These are phyloP conservation scores for Ogataea chonburiensis DNA, from an alignment of 805 yeast genomes.

Conservation along the genomic window DNA sequence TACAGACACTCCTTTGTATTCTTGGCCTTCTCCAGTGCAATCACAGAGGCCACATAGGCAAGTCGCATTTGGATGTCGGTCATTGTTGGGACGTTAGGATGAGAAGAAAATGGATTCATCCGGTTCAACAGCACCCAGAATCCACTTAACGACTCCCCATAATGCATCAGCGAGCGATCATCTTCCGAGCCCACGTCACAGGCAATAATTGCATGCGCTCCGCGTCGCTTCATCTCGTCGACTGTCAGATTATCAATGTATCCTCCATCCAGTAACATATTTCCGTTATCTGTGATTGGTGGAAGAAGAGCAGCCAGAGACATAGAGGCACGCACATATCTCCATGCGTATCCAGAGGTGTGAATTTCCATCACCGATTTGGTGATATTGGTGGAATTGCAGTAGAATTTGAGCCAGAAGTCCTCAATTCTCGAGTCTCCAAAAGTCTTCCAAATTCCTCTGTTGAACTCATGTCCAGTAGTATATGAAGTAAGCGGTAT, in stretches of 20 bases:
- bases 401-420: slow-evolving; percentile 86
- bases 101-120: slow-evolving; percentile 84
- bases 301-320: slow-evolving; percentile 92
- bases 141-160: slow-evolving; percentile 92
- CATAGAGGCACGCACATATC: slow-evolving; percentile 95
- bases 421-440: slow-evolving; percentile 93
- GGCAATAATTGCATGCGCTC: slow-evolving; percentile 84
- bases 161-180: slow-evolving; percentile 83
- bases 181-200: slow-evolving; percentile 96
- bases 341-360: slow-evolving; percentile 90
- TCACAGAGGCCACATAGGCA: slow-evolving; percentile 93
- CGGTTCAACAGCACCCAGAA: slow-evolving; percentile 85
- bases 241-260: slow-evolving; percentile 94
- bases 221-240: slow-evolving; percentile 83
- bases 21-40: slow-evolving; percentile 87
- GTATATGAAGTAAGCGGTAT: slow-evolving; percentile 93
- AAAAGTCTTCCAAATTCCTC: slow-evolving; percentile 96
- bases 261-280: slow-evolving; percentile 94
- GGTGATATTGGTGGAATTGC: slow-evolving; percentile 93
- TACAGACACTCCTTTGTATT: slow-evolving; percentile 80
- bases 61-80: slow-evolving; percentile 91
- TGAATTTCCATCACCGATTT: slow-evolving; percentile 95
- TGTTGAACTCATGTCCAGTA: slow-evolving; percentile 94
- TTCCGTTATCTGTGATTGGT: slow-evolving; percentile 82
- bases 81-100: slow-evolving; percentile 89